These are phyloP conservation scores for Neobulgaria alba DNA, from an alignment of 2,329 filamentous ascomycete species.

Conservation along the genomic window DNA sequence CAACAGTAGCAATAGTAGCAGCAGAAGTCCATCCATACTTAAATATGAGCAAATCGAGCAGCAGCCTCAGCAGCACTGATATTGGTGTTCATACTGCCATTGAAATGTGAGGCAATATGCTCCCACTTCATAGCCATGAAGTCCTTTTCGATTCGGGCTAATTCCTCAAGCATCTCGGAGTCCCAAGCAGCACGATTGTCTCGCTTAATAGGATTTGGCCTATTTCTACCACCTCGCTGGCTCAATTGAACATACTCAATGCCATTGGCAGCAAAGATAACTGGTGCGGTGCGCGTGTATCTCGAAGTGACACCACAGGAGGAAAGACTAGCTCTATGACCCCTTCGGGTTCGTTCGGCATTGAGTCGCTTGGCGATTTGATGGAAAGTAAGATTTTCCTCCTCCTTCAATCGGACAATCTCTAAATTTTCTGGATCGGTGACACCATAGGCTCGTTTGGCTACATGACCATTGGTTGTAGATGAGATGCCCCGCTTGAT, in stretches of 20 bases:
- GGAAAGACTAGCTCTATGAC: slow-evolving; percentile 16
- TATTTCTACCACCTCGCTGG: slow-evolving; percentile 10
- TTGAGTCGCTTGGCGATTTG: slow-evolving; percentile 22
- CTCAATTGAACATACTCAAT: slow-evolving; percentile 19
- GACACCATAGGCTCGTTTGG: slow-evolving; percentile 23
- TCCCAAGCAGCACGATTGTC: slow-evolving; percentile 10
- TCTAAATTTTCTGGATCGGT: slow-evolving; percentile 27
- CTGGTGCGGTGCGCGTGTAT: slow-evolving; percentile 27
- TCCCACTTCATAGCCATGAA: slow-evolving; percentile 20
- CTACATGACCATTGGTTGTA: slow-evolving; percentile 10
- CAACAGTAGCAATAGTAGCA: too few relatives aligned
- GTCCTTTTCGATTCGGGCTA: slow-evolving; percentile 14
- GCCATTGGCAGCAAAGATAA: slow-evolving; percentile 23
- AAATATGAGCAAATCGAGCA: not conserved
- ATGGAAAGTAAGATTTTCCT: slow-evolving; percentile 10
- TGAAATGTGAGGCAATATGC: slow-evolving; percentile 12
- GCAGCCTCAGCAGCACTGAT: not conserved
- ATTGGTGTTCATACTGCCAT: slow-evolving; percentile 9
- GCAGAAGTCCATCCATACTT: too few relatives aligned
- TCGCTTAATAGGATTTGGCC: not conserved
- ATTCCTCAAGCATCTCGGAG: slow-evolving; percentile 12
- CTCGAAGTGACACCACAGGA: slow-evolving; percentile 19
- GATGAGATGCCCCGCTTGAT: slow-evolving; percentile 20
- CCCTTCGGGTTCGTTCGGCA: slow-evolving; percentile 11
- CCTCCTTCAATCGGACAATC: slow-evolving; percentile 26